A percentile compares a stretch with the other conserved stretches of the same genome.
Evolutionary conservation across 257 asterid species (phyloP).

Genomic region (Avicennia marina): DNA sequence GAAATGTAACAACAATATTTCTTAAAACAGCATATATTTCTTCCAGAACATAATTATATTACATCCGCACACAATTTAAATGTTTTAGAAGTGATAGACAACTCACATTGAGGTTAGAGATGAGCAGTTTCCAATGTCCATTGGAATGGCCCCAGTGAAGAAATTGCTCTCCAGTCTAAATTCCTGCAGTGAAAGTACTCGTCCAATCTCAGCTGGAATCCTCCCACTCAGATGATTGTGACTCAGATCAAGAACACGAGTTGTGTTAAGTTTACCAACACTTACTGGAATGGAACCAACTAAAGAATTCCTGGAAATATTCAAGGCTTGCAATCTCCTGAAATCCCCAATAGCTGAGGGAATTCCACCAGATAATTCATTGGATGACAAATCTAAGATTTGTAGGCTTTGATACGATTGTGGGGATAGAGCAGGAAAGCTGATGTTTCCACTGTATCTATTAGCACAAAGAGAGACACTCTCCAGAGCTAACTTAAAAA

Average conservation of each 20-base stretch:
- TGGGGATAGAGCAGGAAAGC: slow-evolving; percentile 16
- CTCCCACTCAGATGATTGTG: slow-evolving; percentile 56
- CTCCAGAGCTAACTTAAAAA: slow-evolving; percentile 45
- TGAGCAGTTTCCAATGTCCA: slow-evolving; percentile 50
- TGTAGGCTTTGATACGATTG: slow-evolving; percentile 44
- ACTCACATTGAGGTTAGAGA: slow-evolving; percentile 65
- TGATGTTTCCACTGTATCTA: slow-evolving; percentile 47
- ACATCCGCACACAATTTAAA: too few relatives aligned
- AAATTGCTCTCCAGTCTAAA: slow-evolving; percentile 53
- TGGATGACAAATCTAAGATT: slow-evolving; percentile 65
- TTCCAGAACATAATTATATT: too few relatives aligned
- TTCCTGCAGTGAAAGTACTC: slow-evolving; percentile 47
- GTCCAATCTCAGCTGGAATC: slow-evolving; percentile 56
- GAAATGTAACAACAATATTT: too few relatives aligned
- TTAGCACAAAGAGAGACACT: slow-evolving; percentile 47
- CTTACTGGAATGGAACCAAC: slow-evolving; percentile 51
- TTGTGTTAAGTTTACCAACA: slow-evolving; percentile 42
- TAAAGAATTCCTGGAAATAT: slow-evolving; percentile 54
- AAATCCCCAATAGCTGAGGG: slow-evolving; percentile 52
- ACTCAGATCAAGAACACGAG: slow-evolving; percentile 58
- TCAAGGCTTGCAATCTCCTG: slow-evolving; percentile 48
- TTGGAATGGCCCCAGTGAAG: slow-evolving; percentile 49
- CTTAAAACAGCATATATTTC: too few relatives aligned
- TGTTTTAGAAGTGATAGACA: too few relatives aligned
- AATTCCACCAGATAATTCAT: slow-evolving; percentile 60